A percentile compares a stretch with the other conserved stretches of the same genome.
These are phyloP conservation scores for Orbilia quercus DNA, from an alignment of 2,329 filamentous ascomycete genomes.

Conservation along the genomic window DNA sequence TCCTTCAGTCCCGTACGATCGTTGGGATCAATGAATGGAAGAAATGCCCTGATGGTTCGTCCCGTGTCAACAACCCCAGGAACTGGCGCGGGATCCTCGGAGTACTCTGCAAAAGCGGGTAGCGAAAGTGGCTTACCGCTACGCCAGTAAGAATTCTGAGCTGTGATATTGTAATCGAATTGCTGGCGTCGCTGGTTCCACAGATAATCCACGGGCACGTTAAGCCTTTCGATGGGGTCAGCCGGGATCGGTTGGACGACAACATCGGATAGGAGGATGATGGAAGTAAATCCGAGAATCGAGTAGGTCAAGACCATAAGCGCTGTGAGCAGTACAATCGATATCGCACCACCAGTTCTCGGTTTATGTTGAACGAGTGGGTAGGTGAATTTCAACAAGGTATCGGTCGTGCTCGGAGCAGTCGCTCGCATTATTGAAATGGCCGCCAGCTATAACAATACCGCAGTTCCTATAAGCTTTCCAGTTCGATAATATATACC, in stretches of 20 bases:
- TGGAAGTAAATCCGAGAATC: conserved; percentile 18
- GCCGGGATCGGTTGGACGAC: conserved; percentile 22
- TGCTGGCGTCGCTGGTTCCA: not conserved
- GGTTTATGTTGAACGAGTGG: not conserved
- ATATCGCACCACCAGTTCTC: not conserved
- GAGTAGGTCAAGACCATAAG: conserved; percentile 18
- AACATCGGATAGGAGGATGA: conserved; percentile 6
- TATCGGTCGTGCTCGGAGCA: not conserved
- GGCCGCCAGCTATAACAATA: conserved; percentile 7
- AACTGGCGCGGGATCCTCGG: not conserved
- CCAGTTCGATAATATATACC: no score
- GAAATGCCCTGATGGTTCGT: conserved; percentile 17
- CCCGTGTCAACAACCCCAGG: conserved; percentile 25
- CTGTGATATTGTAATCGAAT: no score
- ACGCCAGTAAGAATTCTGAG: conserved; percentile 3
- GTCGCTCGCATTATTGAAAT: conserved; percentile 30
- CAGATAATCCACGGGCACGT: conserved; percentile 2
- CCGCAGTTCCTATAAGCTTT: no score
- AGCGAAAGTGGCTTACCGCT: not conserved
- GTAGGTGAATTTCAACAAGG: conserved; percentile 5
- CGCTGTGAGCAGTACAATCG: not conserved
- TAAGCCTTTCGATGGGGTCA: not conserved
- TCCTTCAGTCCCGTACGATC: conserved; percentile 19
- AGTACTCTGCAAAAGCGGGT: conserved; percentile 35
- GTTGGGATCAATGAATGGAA: conserved; percentile 15